Percentiles rank a stretch among this genome's conserved stretches.
Evolutionary conservation across 2,329 filamentous ascomycete genomes (phyloP).

Genomic region (Pyrenophora graminea): DNA sequence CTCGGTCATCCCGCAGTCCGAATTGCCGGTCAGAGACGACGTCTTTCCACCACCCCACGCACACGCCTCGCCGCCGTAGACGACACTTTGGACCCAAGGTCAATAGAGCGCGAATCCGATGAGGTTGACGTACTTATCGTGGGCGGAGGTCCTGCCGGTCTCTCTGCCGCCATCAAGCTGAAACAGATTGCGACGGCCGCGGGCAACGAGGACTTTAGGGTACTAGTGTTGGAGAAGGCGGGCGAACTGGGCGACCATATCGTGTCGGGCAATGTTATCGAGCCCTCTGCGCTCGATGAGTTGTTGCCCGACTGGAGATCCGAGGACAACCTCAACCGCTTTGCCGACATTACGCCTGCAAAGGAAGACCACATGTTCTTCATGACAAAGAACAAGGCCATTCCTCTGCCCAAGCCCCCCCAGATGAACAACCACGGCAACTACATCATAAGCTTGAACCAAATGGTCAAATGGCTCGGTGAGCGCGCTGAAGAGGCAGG

Average conservation of each 20-base stretch:
- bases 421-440: slow-evolving; percentile 99
- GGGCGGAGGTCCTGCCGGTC: slow-evolving; percentile 90
- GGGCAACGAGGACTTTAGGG: slow-evolving; percentile 93
- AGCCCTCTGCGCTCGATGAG: slow-evolving; percentile 86
- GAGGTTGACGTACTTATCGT: slow-evolving; percentile 97
- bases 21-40: slow-evolving; percentile 45
- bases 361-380: slow-evolving; percentile 89
- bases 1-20: slow-evolving; percentile 40
- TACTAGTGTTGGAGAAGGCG: slow-evolving; percentile 91
- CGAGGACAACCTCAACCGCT: slow-evolving; percentile 84
- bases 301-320: slow-evolving; percentile 92
- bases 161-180: slow-evolving; percentile 88
- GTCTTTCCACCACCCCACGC: slow-evolving; percentile 41
- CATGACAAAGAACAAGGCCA: slow-evolving; percentile 76
- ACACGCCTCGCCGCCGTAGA: slow-evolving; percentile 43
- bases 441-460: slow-evolving; percentile 94
- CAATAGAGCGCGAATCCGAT: slow-evolving; percentile 84
- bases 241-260: slow-evolving; percentile 95
- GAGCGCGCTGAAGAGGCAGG: slow-evolving; percentile 96
- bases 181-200: slow-evolving; percentile 95
- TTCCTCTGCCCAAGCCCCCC: slow-evolving; percentile 84
- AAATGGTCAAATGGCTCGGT: slow-evolving; percentile 93
- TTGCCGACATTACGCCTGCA: slow-evolving; percentile 84
- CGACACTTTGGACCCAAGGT: slow-evolving; percentile 50
- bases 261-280: slow-evolving; percentile 91